Conservation (phyloP, 176 grass and related monocot species). For the Bothriochloa decipiens region DNA sequence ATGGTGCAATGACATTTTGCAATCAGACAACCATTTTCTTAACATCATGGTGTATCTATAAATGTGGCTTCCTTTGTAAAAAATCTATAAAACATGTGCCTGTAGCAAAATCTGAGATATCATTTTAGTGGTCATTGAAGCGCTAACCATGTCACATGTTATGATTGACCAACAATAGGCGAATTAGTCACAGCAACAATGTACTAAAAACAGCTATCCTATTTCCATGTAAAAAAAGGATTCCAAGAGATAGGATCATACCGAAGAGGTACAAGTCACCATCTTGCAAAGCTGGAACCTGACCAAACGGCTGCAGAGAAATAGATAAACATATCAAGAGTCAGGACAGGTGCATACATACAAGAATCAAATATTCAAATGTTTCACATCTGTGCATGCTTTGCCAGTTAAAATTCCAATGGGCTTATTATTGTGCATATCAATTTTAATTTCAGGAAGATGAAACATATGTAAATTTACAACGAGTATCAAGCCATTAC, state of each 20-base stretch:
- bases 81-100: neutral
- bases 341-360: slow-evolving; percentile 9
- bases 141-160: neutral
- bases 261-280: slow-evolving; percentile 54
- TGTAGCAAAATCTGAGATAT: slow-evolving; percentile 1
- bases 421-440: neutral
- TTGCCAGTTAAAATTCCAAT: neutral
- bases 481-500: neutral
- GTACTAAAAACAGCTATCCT: neutral
- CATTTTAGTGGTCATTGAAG: neutral
- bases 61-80: neutral
- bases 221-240: neutral
- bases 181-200: neutral
- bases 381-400: neutral
- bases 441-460: neutral
- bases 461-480: neutral
- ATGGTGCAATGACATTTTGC: neutral
- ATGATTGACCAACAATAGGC: neutral
- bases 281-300: slow-evolving; percentile 71
- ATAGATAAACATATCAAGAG: slow-evolving; percentile 29
- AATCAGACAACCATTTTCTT: neutral
- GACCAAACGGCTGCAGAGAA: slow-evolving; percentile 65
- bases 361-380: neutral
- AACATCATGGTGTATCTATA: no score
- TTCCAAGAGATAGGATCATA: slow-evolving; percentile 40